Evolutionary conservation across 129 eudicot genomes (phyloP), one percentile per base, ranked within the genome.

Genomic region (Flaveria sonorensis): DNA sequence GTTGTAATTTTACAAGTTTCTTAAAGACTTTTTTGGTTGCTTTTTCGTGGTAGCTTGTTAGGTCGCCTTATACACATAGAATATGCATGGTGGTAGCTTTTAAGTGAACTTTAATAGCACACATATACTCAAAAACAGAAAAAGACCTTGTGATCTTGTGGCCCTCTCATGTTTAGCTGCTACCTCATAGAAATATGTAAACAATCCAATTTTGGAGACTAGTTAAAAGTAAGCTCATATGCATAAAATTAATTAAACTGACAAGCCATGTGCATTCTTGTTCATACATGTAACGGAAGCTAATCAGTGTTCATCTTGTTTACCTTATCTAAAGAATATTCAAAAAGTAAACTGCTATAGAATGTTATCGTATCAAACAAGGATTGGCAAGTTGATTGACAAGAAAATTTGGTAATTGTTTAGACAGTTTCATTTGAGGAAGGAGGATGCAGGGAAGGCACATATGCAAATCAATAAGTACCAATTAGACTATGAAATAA

Each of bases 111-210:
- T 9, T 57, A 57, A 57, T 8, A 57, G 64, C 32, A 11, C 66
- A 60, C 39, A 12, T 60, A 24, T 24, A 10, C 39, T 13, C 39
- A 60, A 60, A 24, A 60, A 23, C 40, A 10, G 11, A 60, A 60
- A 23, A 26, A 7, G 39, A 24, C 39, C 36, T 23, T 3, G 11
- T 60, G 39, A 60, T 60, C 66, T 11, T 23, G 66, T 26, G 39
- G 39, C 39, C 36, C 39, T 60, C 23, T 60, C 66, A 3, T 60
- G 39, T 60, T 60, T 60, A 23, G 66, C 66, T 60, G 39, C 66
- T 60, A 60, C n/a, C 39, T 60, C 7, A 60, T 0, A 1, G 30
- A 56, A 56, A 23, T 24, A 11, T 60, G 66, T 23, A 60, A 60
- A 5, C 40, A 60, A 60, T 60, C 2, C 65, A 56, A 56, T 57